Base-by-base conservation (phyloP, 1,284 basidiomycete species). In the Nidula niveotomentosa region DNA sequence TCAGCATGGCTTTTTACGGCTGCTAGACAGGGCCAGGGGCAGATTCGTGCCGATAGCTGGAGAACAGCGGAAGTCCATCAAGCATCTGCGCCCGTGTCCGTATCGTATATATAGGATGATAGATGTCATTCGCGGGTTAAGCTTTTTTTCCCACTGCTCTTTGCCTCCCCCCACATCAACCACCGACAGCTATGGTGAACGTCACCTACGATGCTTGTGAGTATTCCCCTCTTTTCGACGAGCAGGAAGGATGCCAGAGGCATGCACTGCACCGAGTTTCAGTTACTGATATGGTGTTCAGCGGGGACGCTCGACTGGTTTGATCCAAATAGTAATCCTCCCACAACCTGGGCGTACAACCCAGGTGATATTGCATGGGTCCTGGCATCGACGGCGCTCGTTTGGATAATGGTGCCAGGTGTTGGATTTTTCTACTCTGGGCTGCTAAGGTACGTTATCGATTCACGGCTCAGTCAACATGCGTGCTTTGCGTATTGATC, bases 351-450 rank as follows among this genome's bases (percentile, higher is more conserved):
- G 17, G 62, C 72, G 8, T 94, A 90, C 75, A 87, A 87, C 69
- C 75, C 83, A 23, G 92, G 92, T 59, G 90, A 94, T 70, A 90
- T 92, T 54, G 88, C 91, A 36, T 94, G 90, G 88, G 79, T 84
- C 52, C 73, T 92, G 56, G 73, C 83, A 4, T 81, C 81, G 9
- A 91, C 85, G 0, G 88, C 88, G 17, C 75, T 90, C 54, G 94
- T 96, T 33, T 95, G 89, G 84, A 80, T 96, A 72, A 97, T 97
- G 95, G 83, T 94, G 68, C 94, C 94, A 15, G 93, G 93, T 56
- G 84, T 94, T 58, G 92, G 92, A 30, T 93, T 87, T 72, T 94
- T 96, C 79, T 96, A 97, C 73, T 91, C 93, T 35, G 95, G 94
- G 63, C 76, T 90, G 36, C 62, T 79, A 15, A 66, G 76, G 63